Base-by-base conservation (phyloP, 1,284 basidiomycete species). In the Apiotrichum akiyoshidainum region DNA sequence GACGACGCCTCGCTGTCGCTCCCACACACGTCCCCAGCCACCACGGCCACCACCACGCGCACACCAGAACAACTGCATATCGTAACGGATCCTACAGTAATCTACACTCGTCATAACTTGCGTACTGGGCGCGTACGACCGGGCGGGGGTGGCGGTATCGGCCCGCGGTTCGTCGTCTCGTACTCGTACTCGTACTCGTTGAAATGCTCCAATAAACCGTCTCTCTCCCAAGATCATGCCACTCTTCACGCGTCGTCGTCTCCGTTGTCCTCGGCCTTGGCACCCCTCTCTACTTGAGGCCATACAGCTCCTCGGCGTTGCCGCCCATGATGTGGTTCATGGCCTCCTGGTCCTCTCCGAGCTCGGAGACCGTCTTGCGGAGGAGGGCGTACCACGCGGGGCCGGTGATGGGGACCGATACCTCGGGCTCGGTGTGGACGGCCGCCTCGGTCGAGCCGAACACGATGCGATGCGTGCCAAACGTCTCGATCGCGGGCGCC, bases 321-420 rank as follows among this genome's bases (percentile, higher is more conserved):
- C 26, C 62, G 17, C 69, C 71, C 64, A 77, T 70, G 40, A 77
- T 64, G n/a, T 58, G 65, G 14, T 58, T 64, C 53, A 92, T 81
- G 39, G 83, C 86, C 37, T 86, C 86, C 72, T 87, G 85, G 57
- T 89, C 89, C 60, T 90, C 82, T 9, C 87, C 89, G 34, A 93
- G 81, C 77, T 92, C 89, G n/a, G 87, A 84, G 54, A 92, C 82
- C 2, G 85, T 86, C 72, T 88, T 88, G 61, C 88, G 82, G 16
- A 89, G 85, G 55, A 91, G 82, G 61, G 85, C 85, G 70, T 90
- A 93, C 91, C 91, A 94, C 65, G 87, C 84, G 16, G 82, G 40
- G 81, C 84, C 48, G 70, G 68, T 31, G 77, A 80, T 50, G 71
- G 80, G n/a, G 80, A 82, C 52, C 65, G 74, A n/a, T 76, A 72